phyloP scores from a whole-genome alignment of 2,329 filamentous ascomycete genomes.

The Penicillium sp. region DNA sequence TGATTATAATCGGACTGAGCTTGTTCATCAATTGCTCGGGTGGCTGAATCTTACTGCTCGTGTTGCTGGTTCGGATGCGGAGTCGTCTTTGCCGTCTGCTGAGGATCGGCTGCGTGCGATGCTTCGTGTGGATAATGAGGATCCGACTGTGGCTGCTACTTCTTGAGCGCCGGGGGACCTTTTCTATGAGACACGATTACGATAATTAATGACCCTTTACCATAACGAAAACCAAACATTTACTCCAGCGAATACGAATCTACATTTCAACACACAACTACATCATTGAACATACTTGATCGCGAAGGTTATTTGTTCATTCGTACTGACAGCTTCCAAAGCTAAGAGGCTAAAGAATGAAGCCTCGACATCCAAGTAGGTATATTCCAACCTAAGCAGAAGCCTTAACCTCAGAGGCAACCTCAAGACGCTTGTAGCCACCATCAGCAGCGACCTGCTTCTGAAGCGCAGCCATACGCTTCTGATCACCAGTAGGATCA shows the following conservation, averaged over 20 bases:
- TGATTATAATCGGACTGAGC: conserved; percentile 16
- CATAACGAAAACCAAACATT: not conserved
- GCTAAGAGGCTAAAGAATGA: conserved; percentile 14
- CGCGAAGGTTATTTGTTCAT: not conserved
- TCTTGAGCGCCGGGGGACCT: not conserved
- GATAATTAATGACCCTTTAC: conserved; percentile 1
- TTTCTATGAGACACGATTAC: conserved; percentile 10
- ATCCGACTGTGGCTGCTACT: not conserved
- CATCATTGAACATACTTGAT: not conserved
- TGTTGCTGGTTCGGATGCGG: conserved; percentile 16
- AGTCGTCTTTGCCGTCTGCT: conserved; percentile 32
- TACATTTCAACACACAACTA: not conserved
- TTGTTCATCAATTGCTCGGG: conserved; percentile 37
- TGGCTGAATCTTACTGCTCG: conserved; percentile 35
- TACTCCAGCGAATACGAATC: not conserved
- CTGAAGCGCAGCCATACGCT: conserved; percentile 70
- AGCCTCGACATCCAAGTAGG: conserved; percentile 3
- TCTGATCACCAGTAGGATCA: conserved; percentile 73
- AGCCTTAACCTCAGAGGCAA: conserved; percentile 28
- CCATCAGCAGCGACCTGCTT: conserved; percentile 64
- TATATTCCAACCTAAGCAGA: conserved; percentile 21
- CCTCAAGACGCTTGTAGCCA: conserved; percentile 53
- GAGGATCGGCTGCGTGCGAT: conserved; percentile 39
- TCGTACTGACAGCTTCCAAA: not conserved
- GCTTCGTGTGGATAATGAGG: conserved; percentile 23